Evolutionary conservation across 306 rosid genomes (phyloP), one percentile per base, ranked within the genome.

Genomic region (Castanea mollissima): DNA sequence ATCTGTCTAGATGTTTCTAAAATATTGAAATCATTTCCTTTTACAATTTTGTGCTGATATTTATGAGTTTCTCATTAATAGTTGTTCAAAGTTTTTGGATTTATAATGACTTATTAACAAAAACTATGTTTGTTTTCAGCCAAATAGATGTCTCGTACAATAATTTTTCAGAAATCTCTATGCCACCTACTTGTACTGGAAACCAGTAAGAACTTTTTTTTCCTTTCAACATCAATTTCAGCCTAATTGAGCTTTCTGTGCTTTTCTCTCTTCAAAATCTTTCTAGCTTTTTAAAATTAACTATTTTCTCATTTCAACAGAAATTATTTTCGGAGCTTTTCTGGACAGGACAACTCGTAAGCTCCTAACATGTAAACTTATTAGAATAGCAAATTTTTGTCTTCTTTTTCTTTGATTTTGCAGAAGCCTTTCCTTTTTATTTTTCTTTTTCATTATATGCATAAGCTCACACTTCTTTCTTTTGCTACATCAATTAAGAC

Each of bases 121-220:
- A 65, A 0, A 18, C 19, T 64, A 7, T 35, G 25, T 34, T 19
- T 55, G 5, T 55, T 2, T 31, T 41, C 79, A 82, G 85, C 25
- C 5, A 1, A 4, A 21, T 20, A 16, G 79, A 82, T 73, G 23
- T 82, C 65, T 82, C 82, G 6, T 82, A 82, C 69, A 82, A 82
- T 29, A 82, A 82, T 8, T 77, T 82, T 56, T 73, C 72, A 2
- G 4, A 12, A 21, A 82, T 3, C 25, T 18, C 65, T 19, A 27
- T 3, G 9, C 16, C 55, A 46, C 1, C 58, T 19, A 2, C 31
- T 13, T 82, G 81, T 55, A 27, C 27, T 10, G 78, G 65, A 7
- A 25, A 12, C 41, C 38, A 77, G 81, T 82, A 73, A 63, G 81
- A 46, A 64, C 2, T 20, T 23, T 70, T 41, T 11, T 31, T 8